Base-by-base conservation (phyloP, 2,329 filamentous ascomycete species). In the Fusarium sp. region DNA sequence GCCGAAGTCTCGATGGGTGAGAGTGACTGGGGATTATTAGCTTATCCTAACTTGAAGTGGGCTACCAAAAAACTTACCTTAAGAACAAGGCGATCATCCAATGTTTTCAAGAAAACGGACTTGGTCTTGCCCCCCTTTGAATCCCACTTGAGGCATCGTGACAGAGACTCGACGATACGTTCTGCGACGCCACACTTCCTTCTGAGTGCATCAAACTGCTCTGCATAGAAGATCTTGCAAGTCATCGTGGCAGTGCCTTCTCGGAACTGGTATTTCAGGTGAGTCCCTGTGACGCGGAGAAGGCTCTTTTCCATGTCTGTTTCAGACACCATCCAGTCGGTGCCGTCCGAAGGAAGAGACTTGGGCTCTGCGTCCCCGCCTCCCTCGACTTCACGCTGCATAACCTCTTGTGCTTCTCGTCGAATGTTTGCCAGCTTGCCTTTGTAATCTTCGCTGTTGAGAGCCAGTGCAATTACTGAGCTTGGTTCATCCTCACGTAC, bases 181-280 rank as follows among this genome's bases (percentile, higher is more conserved):
- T 98, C 95, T 2, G 94, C 91, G 12, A 98, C 92, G 18, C 95
- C 95, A 72, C 95, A 98, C 81, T 97, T 98, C 61, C 93, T 89
- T 60, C 96, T 90, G 41, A 99, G 87, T 6, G 96, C 96, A 81
- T 99, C 96, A 75, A 99, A 99, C 70, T 98, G 96, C 80, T 98
- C 96, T 0, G 96, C 96, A 77, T 97, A 99, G 81, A 99, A 98
- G 49, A 99, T 96, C 82, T 99, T 99, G 85, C 97, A 98, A 53
- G 95, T 92, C 88, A 98, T 97, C 76, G 92, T 93, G 6, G 97
- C 95, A n/a, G 93, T 91, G 1, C 95, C 94, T 79, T 98, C 95
- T 32, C 92, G 91, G 81, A 98, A 99, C 66, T 97, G 94, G 79
- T 98, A 99, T 78, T 97, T 97, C 73, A 98, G 90, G 80, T 99